Evolutionary conservation across 2,329 filamentous ascomycete species (phyloP), one percentile per base, ranked within the genome.

Genomic region (Ophiostoma sp.): DNA sequence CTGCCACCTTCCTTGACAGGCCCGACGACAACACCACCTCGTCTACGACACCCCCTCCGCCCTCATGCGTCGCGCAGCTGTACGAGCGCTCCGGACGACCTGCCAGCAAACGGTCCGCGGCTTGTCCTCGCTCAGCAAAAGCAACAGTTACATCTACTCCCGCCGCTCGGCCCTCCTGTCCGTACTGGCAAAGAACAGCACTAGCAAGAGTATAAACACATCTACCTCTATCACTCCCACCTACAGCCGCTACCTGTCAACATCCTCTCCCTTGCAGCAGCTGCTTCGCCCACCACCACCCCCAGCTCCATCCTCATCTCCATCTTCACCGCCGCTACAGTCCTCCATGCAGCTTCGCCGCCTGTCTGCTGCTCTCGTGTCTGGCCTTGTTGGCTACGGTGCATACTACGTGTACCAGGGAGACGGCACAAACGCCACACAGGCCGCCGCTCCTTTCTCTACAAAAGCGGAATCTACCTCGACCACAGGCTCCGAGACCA

Each of bases 281-380:
- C 36, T 11, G 36, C n/a, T 41, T 20, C 35, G 33, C n/a, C 69
- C 74, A 69, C 66, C 72, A 72, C 54, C 52, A 36, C 52, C 67
- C 11, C 23, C 65, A 39, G 17, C 36, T 20, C 60, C 13, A n/a
- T 5, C n/a, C 33, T 54, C 70, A 48, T 68, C 74, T 67, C 73
- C 27, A 8, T 48, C 17, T n/a, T 20, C 72, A 72, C 74, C 75
- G 73, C 82, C 86, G 70, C 81, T 90, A 70, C 85, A 82, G 74
- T 89, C 89, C 74, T 91, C 90, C 75, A 94, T 94, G 91, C 90
- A 91, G 79, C 80, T 90, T 77, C 89, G 91, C 73, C 85, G 88
- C 75, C 83, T 91, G 74, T 87, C 87, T 5, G 83, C 87, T 75
- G 90, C 88, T 72, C 79, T 93, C 71, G 84, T 90, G 71, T 89